Base-by-base conservation (phyloP, 2,329 filamentous ascomycete species). In the Rutstroemia sp. region DNA sequence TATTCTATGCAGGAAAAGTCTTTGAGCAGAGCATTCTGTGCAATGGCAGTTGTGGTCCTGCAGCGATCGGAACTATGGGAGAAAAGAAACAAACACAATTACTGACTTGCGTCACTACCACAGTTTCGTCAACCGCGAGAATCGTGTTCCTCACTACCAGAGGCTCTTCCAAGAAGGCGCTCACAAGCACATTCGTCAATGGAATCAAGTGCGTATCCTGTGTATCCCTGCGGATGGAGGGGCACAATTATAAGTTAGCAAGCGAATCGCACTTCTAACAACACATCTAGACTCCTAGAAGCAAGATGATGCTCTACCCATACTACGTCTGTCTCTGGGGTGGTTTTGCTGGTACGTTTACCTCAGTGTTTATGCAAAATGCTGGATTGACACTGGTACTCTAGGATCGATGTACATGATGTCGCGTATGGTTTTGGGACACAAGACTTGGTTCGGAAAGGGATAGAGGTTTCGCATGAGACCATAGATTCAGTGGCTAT, bases 371-470 rank as follows among this genome's bases (percentile, higher is more conserved):
- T 57, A 2, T 10, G 18, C 4, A 18, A 46, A 41, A 44, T 16
- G 21, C 49, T 14, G 25, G 18, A 21, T 37, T 41, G 14, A 47
- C 9, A 25, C 7, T 45, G 12, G 37, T 18, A 45, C 18, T 4
- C 50, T 57, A 75, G 75, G 69, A 54, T 69, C 71, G 62, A 75
- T 89, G 74, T 92, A 88, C 77, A 86, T 85, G 76, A 85, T 87
- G 77, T 75, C 79, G 71, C 86, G 88, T 71, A 83, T 88, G 77
- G 75, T 88, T 62, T 71, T 85, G 61, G 88, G 88, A 68, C 82
- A 92, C 79, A 92, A 90, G 81, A 89, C 85, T 61, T 91, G 85
- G 84, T 88, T 83, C 67, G 75, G 78, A 70, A 78, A 81, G 72
- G 69, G 74, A 63, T 83, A 79, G 69, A 64, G 38, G 47, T 52